A percentile compares a stretch with the other conserved stretches of the same genome.
Conservation (phyloP, 495 filamentous ascomycete species). For the Thozetella sp. region DNA sequence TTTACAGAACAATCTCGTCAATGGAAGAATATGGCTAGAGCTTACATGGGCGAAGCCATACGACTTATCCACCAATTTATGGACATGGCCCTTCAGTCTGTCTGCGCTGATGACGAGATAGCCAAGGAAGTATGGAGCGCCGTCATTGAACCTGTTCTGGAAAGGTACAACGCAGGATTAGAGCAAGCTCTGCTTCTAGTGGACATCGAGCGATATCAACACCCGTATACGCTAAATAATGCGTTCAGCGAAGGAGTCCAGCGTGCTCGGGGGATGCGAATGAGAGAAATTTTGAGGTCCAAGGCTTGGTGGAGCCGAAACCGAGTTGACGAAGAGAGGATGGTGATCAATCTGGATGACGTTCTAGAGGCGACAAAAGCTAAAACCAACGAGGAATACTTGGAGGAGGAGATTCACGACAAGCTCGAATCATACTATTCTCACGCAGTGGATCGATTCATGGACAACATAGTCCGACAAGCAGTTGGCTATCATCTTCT, state of each 20-base stretch:
- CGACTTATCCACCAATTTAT: conserved; percentile 17
- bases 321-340: conserved; percentile 15
- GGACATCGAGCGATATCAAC: conserved; percentile 43
- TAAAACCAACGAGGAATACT: conserved; percentile 49
- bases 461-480: conserved; percentile 54
- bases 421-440: conserved; percentile 63
- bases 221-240: conserved; percentile 52
- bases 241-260: conserved; percentile 55
- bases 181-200: conserved; percentile 47
- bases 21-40: conserved; percentile 15
- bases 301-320: not conserved
- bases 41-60: conserved; percentile 17
- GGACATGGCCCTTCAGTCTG: not conserved
- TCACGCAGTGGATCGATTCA: conserved; percentile 55
- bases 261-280: conserved; percentile 25
- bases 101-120: conserved; percentile 39
- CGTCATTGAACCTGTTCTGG: conserved; percentile 38
- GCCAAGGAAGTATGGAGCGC: conserved; percentile 32
- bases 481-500: conserved; percentile 34
- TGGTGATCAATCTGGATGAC: not conserved
- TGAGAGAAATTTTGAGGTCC: conserved; percentile 11
- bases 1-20: conserved; percentile 40
- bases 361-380: conserved; percentile 18
- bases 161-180: conserved; percentile 41
- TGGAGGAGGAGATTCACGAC: conserved; percentile 56